Conservation (phyloP, 2,329 filamentous ascomycete genomes). For the Pseudofabraea citricarpa region DNA sequence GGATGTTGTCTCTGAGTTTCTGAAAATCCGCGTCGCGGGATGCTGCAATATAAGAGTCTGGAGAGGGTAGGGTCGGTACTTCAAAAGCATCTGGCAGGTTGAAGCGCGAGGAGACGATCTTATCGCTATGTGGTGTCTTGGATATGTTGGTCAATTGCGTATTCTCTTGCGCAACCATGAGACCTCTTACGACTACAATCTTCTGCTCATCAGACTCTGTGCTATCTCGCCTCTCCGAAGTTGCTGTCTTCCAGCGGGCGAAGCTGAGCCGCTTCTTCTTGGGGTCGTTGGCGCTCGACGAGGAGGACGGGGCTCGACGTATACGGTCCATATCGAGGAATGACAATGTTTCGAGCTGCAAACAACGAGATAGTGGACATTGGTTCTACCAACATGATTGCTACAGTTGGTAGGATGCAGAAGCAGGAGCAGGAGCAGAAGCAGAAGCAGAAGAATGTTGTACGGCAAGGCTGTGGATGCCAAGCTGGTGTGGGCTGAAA, state of each 20-base stretch:
- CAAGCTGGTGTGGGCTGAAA: not conserved
- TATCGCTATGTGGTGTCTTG: conserved; percentile 4
- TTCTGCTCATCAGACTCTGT: not conserved
- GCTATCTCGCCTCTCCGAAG: not conserved
- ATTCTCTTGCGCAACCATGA: not conserved
- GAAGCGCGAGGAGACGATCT: conserved; percentile 14
- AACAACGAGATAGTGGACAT: not conserved
- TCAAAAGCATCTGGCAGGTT: conserved; percentile 15
- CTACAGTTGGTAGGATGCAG: too few species aligned
- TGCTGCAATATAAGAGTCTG: conserved; percentile 17
- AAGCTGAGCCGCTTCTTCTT: not conserved
- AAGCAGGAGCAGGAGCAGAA: too few species aligned
- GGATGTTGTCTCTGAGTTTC: conserved; percentile 24
- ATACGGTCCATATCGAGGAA: not conserved
- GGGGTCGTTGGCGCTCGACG: not conserved
- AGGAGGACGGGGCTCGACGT: not conserved
- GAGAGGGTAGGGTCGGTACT: conserved; percentile 14
- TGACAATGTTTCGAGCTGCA: not conserved
- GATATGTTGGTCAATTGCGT: not conserved
- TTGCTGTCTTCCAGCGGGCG: not conserved
- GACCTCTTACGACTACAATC: not conserved
- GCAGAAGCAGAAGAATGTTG: too few species aligned
- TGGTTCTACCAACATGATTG: not conserved
- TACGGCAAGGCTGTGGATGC: not conserved
- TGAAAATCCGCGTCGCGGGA: conserved; percentile 22